Conservation (phyloP, 495 filamentous ascomycete species). For the Penicillium flavigenum region DNA sequence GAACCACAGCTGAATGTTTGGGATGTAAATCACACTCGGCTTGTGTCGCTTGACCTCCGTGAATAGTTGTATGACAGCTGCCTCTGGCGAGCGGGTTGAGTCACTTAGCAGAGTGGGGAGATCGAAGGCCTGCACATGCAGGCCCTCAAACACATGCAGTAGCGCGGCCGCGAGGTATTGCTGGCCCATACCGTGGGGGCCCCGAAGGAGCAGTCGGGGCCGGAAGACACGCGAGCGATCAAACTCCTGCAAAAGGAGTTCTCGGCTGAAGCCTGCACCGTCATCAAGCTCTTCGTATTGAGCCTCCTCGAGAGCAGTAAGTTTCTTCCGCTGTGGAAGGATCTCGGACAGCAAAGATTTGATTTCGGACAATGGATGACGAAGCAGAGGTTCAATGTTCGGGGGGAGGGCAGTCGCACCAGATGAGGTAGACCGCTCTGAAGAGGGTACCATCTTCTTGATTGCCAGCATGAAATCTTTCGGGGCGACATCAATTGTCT, state of each 20-base stretch:
- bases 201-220: conserved; percentile 78
- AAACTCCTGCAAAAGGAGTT: conserved; percentile 86
- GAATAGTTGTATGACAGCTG: conserved; percentile 85
- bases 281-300: conserved; percentile 86
- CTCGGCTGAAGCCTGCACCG: conserved; percentile 75
- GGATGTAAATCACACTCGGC: conserved; percentile 93
- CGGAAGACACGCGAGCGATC: conserved; percentile 86
- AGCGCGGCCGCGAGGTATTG: conserved; percentile 85
- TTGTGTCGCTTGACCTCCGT: conserved; percentile 90
- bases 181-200: conserved; percentile 86
- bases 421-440: conserved; percentile 80
- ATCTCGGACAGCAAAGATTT: conserved; percentile 67
- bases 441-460: conserved; percentile 94
- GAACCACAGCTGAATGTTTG: conserved; percentile 85
- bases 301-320: conserved; percentile 89
- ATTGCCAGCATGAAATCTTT: conserved; percentile 96
- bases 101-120: conserved; percentile 76
- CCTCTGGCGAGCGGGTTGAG: conserved; percentile 72
- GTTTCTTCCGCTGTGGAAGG: conserved; percentile 76
- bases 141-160: conserved; percentile 83
- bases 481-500: conserved; percentile 76
- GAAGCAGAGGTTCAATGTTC: conserved; percentile 77
- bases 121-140: conserved; percentile 95
- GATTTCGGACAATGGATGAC: conserved; percentile 65
- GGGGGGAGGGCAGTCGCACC: conserved; percentile 75